Percentiles rank a stretch among this genome's conserved stretches.
phyloP scores from a whole-genome alignment of 2,329 filamentous ascomycete genomes.

The Aspergillus spinulosporus region DNA sequence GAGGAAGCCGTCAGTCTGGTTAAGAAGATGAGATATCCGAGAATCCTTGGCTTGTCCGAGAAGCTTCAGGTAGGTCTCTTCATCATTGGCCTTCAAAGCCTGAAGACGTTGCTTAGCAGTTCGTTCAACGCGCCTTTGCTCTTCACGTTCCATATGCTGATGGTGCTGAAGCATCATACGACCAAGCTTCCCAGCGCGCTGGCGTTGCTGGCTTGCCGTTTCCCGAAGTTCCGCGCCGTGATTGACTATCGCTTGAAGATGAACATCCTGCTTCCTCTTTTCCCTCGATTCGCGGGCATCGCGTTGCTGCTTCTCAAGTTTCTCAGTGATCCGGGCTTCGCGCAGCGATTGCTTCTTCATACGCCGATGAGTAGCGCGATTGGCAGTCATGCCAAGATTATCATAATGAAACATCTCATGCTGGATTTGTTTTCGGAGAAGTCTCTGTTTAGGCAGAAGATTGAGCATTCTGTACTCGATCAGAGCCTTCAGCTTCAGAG shows the following conservation, averaged over 20 bases:
- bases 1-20: conserved; percentile 96
- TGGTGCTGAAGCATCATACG: conserved; percentile 87
- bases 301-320: conserved; percentile 97
- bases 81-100: conserved; percentile 97
- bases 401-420: conserved; percentile 93
- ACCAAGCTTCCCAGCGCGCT: conserved; percentile 80
- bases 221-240: conserved; percentile 77
- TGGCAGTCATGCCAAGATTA: conserved; percentile 95
- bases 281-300: conserved; percentile 94
- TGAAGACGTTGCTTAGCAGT: conserved; percentile 99
- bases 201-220: conserved; percentile 65
- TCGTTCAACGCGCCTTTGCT: conserved; percentile 96
- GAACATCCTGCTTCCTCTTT: conserved; percentile 95
- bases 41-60: conserved; percentile 99
- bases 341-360: conserved; percentile 97
- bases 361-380: conserved; percentile 83
- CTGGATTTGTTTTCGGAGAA: conserved; percentile 81
- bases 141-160: conserved; percentile 96
- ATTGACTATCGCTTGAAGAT: conserved; percentile 79
- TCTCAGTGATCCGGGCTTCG: conserved; percentile 96
- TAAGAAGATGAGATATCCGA: conserved; percentile 94
- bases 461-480: conserved; percentile 94
- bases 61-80: conserved; percentile 97
- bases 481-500: conserved; percentile 80
- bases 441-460: conserved; percentile 83